Base-by-base conservation (phyloP, 2,329 filamentous ascomycete genomes). In the Fusarium burgessii region DNA sequence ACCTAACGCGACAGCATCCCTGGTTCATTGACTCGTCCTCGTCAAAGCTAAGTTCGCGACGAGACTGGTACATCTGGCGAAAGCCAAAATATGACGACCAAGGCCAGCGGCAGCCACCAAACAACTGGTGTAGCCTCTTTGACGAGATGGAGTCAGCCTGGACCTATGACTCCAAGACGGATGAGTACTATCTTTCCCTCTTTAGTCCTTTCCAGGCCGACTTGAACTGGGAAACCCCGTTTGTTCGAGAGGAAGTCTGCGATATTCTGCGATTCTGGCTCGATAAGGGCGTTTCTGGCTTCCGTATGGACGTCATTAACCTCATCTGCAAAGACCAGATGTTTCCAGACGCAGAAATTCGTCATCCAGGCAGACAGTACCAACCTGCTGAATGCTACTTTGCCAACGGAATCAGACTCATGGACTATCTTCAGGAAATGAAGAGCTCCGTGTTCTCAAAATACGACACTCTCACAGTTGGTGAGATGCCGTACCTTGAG, bases 221-320 rank as follows among this genome's bases (percentile, higher is more conserved):
- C 74, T 84, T 96, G 15, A 96, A 96, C 80, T 96, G 92, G 92
- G 92, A 95, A 77, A 92, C 91, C 61, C 84, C 85, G 0, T 88
- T 87, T 11, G 88, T 91, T 1, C 87, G 92, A 23, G 82, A 88
- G 50, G 93, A 92, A 4, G 89, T 95, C 11, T 92, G 93, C 78
- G 85, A 91, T 29, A 86, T 91, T 15, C 91, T 95, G 87, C 86
- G 87, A 29, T 96, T 95, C 79, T 96, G 93, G 93, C 86, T 95
- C 3, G 84, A 92, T 55, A 88, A 88, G 35, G 93, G 92, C 5
- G 90, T 92, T 1, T 88, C 91, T 56, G 91, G 91, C 13, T 93
- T 93, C 82, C 86, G 91, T 12, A 87, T 93, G 80, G 91, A 93
- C 74, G 90, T 91, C 7, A 91, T 93, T 78, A 93, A 93, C 79